These are phyloP conservation scores for Butyriboletus loyo DNA, from an alignment of 768 basidiomycete genomes.

Conservation along the genomic window DNA sequence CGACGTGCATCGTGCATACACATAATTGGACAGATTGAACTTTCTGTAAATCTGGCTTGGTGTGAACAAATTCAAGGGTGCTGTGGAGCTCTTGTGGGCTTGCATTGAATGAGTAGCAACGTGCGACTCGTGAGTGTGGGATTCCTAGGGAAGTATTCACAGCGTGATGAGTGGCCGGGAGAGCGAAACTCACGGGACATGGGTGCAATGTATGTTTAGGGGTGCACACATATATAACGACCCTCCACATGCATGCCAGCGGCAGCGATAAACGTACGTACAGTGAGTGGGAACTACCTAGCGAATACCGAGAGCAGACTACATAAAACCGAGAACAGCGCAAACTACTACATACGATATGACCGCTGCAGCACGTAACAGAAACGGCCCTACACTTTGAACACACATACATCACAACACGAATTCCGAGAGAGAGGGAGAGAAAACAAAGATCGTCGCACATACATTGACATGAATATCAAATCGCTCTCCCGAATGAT, in stretches of 20 bases:
- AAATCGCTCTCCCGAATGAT: neutral
- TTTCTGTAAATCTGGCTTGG: neutral
- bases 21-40: conserved; percentile 7
- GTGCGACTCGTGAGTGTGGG: neutral
- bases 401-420: neutral
- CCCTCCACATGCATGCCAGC: too few relatives aligned
- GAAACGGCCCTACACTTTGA: conserved; percentile 9
- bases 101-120: neutral
- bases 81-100: too few relatives aligned
- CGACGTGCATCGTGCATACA: too few relatives aligned
- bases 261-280: too few relatives aligned
- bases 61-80: neutral
- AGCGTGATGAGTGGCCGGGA: neutral
- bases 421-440: neutral
- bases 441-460: neutral
- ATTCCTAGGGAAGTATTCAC: neutral
- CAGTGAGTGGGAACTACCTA: too few relatives aligned
- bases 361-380: too few relatives aligned
- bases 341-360: too few relatives aligned
- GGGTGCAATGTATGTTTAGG: too few relatives aligned
- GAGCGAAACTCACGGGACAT: neutral
- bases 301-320: too few relatives aligned
- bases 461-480: neutral
- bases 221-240: too few relatives aligned
- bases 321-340: neutral